Evolutionary conservation across 306 rosid species (phyloP), one percentile per base, ranked within the genome.

Genomic region (Inga oerstediana): DNA sequence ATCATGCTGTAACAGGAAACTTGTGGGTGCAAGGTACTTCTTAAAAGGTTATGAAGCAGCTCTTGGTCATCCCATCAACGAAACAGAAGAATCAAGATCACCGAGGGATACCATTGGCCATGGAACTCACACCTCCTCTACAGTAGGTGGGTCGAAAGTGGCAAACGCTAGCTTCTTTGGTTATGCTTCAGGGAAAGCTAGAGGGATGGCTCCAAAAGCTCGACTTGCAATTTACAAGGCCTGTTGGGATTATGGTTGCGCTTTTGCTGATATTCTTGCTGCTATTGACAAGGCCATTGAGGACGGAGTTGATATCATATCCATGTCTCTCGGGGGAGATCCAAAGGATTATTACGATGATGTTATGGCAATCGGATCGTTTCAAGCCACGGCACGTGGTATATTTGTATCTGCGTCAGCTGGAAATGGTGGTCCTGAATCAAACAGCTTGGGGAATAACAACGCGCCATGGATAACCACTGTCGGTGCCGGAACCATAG

Each of bases 61-160:
- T 10, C n/a, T 59, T 24, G 94, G 96, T 73, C 20, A 19, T 0
- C 81, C 91, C 5, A 76, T 93, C 34, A 85, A 90, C n/a, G 87
- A 72, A 58, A 85, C 72, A 12, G 30, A 2, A 32, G 98, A 92
- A 87, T 93, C 97, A 12, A 93, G 80, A 79, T 96, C 99, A 59
- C 99, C 99, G 0, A 88, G 98, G 82, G 99, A 96, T 39, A 94
- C 87, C 68, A 93, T 90, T 0, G 99, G 99, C 49, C 99, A 96
- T 14, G 99, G 99, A 82, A 93, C 92, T 75, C 99, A 96, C 82
- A 96, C 99, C 61, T 92, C 97, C 46, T 87, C 96, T 35, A 96
- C 98, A 20, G 98, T 96, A 65, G 93, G 91, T 3, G 99, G 99
- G 11, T 91, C 99, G 0, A 83, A 82, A 2, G 97, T 90, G 56